phyloP scores from a whole-genome alignment of 306 rosid genomes.

The Trichosanthes truncata region DNA sequence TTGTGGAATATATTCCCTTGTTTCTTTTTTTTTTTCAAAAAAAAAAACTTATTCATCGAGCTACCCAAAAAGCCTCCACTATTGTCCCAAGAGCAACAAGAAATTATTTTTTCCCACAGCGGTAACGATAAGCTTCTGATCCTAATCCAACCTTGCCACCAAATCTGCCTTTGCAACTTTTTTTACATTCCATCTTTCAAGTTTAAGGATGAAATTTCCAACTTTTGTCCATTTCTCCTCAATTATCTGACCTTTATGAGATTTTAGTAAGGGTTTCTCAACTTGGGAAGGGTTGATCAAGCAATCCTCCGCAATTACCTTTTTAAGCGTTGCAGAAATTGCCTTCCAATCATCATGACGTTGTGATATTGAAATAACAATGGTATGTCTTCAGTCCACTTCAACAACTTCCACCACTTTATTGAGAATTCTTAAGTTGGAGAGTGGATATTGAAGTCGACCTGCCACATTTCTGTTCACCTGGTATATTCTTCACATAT shows the following conservation, averaged over 20 bases:
- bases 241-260: background rate
- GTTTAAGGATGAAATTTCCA: background rate
- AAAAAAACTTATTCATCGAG: no score
- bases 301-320: background rate
- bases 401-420: background rate
- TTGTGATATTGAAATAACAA: background rate
- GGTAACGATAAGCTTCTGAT: background rate
- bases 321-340: background rate
- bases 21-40: no score
- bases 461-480: background rate
- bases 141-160: background rate
- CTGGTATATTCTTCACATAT: background rate
- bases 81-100: background rate
- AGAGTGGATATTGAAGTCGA: background rate
- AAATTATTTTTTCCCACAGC: background rate
- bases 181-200: background rate
- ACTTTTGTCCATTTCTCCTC: background rate
- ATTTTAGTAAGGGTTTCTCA: background rate
- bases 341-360: background rate
- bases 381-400: background rate
- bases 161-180: background rate
- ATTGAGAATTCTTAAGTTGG: background rate
- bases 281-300: background rate
- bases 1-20: no score
- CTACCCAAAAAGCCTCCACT: background rate